These are phyloP conservation scores for Salvia splendens DNA, from an alignment of 257 asterid species.

Conservation along the genomic window DNA sequence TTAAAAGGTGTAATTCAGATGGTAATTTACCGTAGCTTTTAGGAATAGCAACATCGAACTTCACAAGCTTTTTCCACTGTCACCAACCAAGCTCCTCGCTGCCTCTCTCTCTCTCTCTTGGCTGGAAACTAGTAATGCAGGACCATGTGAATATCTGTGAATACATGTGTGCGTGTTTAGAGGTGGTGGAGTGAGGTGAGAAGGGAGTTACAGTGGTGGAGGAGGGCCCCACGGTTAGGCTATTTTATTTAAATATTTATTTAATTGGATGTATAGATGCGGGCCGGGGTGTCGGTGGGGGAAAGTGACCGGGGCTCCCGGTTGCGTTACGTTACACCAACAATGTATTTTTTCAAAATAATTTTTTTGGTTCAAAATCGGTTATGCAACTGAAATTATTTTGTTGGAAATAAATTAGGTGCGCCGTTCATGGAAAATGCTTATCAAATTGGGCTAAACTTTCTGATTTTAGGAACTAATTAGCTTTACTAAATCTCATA, in stretches of 20 bases:
- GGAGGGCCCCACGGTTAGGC: conserved; percentile 28
- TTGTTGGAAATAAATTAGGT: background rate
- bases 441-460: too few species aligned
- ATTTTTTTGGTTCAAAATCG: background rate
- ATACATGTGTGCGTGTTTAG: background rate
- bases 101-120: conserved; percentile 16
- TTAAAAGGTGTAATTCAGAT: conserved; percentile 32
- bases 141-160: conserved; percentile 7
- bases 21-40: conserved; percentile 39
- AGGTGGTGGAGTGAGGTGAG: conserved; percentile 25
- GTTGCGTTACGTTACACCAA: conserved; percentile 49
- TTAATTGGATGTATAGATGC: background rate
- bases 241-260: background rate
- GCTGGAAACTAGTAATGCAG: conserved; percentile 27
- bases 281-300: conserved; percentile 62
- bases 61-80: conserved; percentile 27
- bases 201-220: conserved; percentile 27
- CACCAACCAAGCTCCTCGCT: background rate
- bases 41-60: conserved; percentile 32
- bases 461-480: too few species aligned
- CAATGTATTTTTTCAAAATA: too few species aligned
- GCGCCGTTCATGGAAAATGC: too few species aligned
- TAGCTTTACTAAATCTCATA: too few species aligned
- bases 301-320: conserved; percentile 64
- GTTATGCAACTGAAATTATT: background rate